phyloP scores from a whole-genome alignment of 176 grass and related monocot genomes.

The Pontederia paniculata region DNA sequence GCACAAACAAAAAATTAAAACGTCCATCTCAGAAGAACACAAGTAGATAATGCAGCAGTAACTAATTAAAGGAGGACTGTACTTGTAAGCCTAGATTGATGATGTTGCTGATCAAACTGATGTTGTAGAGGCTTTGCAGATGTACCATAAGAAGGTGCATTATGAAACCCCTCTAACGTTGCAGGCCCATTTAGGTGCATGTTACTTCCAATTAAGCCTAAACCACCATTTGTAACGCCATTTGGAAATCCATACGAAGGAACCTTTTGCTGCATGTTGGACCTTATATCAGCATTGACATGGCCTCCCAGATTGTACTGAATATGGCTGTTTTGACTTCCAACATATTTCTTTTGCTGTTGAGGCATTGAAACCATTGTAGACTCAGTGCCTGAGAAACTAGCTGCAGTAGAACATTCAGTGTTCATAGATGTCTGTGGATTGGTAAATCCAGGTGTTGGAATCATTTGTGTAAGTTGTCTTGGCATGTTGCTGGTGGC shows the following conservation, averaged over 20 bases:
- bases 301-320: conserved; percentile 39
- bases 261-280: conserved; percentile 63
- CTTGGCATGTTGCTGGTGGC: conserved; percentile 40
- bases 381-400: conserved; percentile 61
- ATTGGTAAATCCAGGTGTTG: conserved; percentile 73
- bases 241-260: conserved; percentile 53
- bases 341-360: conserved; percentile 61
- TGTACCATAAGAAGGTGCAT: conserved; percentile 37
- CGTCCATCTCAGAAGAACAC: conserved; percentile 16
- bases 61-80: conserved; percentile 16
- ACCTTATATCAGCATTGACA: conserved; percentile 48
- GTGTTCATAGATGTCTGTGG: conserved; percentile 47
- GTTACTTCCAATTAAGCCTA: conserved; percentile 51
- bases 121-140: conserved; percentile 72
- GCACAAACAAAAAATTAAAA: background rate
- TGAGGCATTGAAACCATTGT: conserved; percentile 40
- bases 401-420: conserved; percentile 70
- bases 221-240: conserved; percentile 69
- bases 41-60: background rate
- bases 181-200: conserved; percentile 61
- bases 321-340: conserved; percentile 49
- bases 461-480: conserved; percentile 86
- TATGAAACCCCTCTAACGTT: conserved; percentile 58
- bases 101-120: conserved; percentile 50
- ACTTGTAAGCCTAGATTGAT: conserved; percentile 74